Percentiles rank a stretch among this genome's conserved stretches.
These are phyloP conservation scores for Alternaria ethzedia DNA, from an alignment of 2,329 filamentous ascomycete species.

Conservation along the genomic window DNA sequence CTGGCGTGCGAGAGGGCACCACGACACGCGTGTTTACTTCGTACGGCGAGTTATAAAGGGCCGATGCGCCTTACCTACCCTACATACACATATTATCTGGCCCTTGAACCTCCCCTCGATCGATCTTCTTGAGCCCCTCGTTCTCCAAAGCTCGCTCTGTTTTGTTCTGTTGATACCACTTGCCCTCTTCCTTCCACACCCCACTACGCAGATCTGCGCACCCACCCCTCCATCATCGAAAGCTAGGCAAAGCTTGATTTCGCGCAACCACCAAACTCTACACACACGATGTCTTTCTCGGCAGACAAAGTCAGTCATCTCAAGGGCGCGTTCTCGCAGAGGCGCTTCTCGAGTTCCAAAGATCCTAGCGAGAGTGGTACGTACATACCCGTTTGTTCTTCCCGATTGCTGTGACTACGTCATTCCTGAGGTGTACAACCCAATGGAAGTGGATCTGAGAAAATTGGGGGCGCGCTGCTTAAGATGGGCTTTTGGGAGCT, in stretches of 20 bases:
- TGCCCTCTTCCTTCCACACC: neutral
- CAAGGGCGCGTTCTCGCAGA: conserved; percentile 36
- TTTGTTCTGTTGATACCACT: too few relatives aligned
- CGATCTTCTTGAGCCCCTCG: neutral
- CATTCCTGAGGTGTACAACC: conserved; percentile 12
- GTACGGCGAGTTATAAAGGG: conserved; percentile 8
- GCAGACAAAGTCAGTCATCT: conserved; percentile 41
- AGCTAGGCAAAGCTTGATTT: conserved; percentile 21
- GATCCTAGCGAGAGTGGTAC: conserved; percentile 47
- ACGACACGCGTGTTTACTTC: conserved; percentile 1
- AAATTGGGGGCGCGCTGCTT: neutral
- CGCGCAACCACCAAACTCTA: conserved; percentile 1
- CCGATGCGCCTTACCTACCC: conserved; percentile 4
- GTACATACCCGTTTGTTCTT: conserved; percentile 16
- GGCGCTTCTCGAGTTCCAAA: conserved; percentile 46
- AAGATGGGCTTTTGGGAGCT: neutral
- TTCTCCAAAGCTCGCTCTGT: too few relatives aligned
- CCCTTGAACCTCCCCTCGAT: neutral
- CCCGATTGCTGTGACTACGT: conserved; percentile 5
- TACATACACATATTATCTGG: neutral
- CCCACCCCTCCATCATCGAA: conserved; percentile 2
- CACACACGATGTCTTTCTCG: conserved; percentile 44
- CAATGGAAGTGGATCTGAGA: neutral
- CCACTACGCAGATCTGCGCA: conserved; percentile 1
- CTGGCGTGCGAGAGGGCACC: neutral